Percentiles rank a stretch among this genome's conserved stretches.
phyloP scores from a whole-genome alignment of 352 stramenopile genomes.

The Phytophthora boehmeriae region DNA sequence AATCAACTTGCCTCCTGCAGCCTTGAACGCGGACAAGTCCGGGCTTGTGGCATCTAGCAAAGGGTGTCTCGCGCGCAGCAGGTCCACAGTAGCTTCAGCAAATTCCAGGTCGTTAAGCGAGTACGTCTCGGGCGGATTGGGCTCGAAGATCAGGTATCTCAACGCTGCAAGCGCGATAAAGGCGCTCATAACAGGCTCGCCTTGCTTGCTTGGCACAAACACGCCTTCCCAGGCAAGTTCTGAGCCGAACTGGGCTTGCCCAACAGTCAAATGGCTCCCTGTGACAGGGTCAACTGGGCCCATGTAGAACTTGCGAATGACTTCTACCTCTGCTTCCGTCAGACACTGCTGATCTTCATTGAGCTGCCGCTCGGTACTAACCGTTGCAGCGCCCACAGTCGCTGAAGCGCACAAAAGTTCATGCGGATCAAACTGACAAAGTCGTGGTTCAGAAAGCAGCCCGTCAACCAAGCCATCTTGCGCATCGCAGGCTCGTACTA shows the following conservation, averaged over 20 bases:
- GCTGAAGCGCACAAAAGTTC: conserved; percentile 20
- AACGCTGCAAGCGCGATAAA: conserved; percentile 37
- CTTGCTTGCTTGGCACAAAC: conserved; percentile 28
- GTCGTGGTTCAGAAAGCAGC: neutral
- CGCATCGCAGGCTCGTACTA: conserved; percentile 30
- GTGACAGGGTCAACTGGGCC: conserved; percentile 31
- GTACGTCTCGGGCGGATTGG: conserved; percentile 34
- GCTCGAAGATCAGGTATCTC: conserved; percentile 43
- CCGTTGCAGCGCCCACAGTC: neutral
- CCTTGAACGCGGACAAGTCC: conserved; percentile 39
- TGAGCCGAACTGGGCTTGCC: conserved; percentile 38
- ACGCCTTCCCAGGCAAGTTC: conserved; percentile 41
- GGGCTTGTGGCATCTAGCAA: conserved; percentile 42
- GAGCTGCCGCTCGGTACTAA: neutral
- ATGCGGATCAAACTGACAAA: conserved; percentile 28
- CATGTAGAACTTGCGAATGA: conserved; percentile 45
- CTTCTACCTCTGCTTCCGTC: conserved; percentile 32
- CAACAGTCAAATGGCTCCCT: conserved; percentile 36
- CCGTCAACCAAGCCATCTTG: conserved; percentile 39
- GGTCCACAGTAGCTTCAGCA: conserved; percentile 28
- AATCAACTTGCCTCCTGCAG: conserved; percentile 41
- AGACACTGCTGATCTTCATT: conserved; percentile 26
- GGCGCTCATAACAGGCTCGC: conserved; percentile 29
- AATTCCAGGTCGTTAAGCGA: conserved; percentile 42
- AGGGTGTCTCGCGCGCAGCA: conserved; percentile 32